Percentiles rank a stretch among this genome's conserved stretches.
These are phyloP conservation scores for Lentinula boryana DNA, from an alignment of 768 basidiomycete species.

Conservation along the genomic window DNA sequence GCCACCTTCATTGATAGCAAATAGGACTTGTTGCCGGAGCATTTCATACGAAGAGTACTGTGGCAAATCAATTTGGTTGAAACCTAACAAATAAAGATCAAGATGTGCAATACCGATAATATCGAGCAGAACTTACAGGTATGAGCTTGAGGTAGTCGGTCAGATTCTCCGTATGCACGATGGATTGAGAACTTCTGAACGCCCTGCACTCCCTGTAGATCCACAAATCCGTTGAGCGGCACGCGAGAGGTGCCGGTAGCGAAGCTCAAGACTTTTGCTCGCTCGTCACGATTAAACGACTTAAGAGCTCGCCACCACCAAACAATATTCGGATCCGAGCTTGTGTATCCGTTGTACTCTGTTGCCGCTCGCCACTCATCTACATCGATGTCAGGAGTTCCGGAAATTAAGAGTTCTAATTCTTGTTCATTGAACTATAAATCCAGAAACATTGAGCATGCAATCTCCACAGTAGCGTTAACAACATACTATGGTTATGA, in stretches of 20 bases:
- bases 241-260: conserved; percentile 92
- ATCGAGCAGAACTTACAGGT: conserved; percentile 54
- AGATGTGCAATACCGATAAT: conserved; percentile 4
- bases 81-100: conserved; percentile 43
- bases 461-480: background rate
- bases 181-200: conserved; percentile 95
- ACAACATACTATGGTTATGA: conserved; percentile 79
- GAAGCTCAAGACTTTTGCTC: conserved; percentile 96
- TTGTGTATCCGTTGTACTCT: conserved; percentile 83
- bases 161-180: conserved; percentile 81
- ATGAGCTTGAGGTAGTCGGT: conserved; percentile 84
- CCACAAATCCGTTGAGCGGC: conserved; percentile 89
- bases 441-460: conserved; percentile 1
- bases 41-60: conserved; percentile 96
- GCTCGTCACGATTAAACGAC: conserved; percentile 94
- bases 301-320: conserved; percentile 99
- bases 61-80: conserved; percentile 93
- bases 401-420: conserved; percentile 89
- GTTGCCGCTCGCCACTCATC: conserved; percentile 96
- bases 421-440: conserved; percentile 92
- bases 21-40: conserved; percentile 81
- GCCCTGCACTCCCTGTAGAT: conserved; percentile 93
- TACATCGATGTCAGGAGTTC: conserved; percentile 97
- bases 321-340: conserved; percentile 90
- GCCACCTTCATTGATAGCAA: conserved; percentile 94